Percentiles rank a stretch among this genome's conserved stretches.
Conservation (phyloP, 352 stramenopile species). For the Globisporangium ultimum region DNA sequence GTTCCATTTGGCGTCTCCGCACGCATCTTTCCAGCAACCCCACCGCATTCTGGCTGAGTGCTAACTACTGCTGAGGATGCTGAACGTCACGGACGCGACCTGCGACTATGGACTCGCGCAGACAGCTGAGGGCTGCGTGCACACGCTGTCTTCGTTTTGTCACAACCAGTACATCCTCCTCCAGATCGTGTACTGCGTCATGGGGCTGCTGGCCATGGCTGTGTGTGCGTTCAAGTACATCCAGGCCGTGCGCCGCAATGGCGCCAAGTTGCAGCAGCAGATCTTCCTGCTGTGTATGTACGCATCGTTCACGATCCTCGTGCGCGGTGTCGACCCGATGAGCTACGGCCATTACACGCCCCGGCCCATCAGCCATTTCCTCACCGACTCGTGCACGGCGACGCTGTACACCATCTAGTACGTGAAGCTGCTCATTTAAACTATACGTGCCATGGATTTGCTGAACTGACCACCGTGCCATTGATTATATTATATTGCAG, state of each 20-base stretch:
- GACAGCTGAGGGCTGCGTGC: no score
- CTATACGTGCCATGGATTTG: no score
- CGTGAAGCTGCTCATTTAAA: constrained; percentile 2
- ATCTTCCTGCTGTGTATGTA: constrained; percentile 52
- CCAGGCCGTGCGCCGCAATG: constrained; percentile 26
- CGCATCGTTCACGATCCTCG: constrained; percentile 42
- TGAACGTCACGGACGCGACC: no score
- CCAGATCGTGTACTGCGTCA: constrained; percentile 37
- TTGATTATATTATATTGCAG: constrained; percentile 12
- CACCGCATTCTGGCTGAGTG: no score
- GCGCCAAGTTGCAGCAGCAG: constrained; percentile 46
- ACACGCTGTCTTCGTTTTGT: no score
- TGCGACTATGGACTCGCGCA: no score
- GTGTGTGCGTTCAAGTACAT: constrained; percentile 45
- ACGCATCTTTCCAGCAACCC: no score
- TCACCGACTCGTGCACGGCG: constrained; percentile 59
- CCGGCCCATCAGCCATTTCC: constrained; percentile 31
- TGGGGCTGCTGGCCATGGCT: constrained; percentile 29
- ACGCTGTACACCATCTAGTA: constrained; percentile 61
- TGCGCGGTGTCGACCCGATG: constrained; percentile 47
- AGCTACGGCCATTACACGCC: constrained; percentile 52
- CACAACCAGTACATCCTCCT: no score
- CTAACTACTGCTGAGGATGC: no score
- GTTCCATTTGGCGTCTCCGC: no score
- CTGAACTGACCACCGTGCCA: no score